These are phyloP conservation scores for Oenanthe javanica DNA, from an alignment of 140 eudicot genomes.

Conservation along the genomic window DNA sequence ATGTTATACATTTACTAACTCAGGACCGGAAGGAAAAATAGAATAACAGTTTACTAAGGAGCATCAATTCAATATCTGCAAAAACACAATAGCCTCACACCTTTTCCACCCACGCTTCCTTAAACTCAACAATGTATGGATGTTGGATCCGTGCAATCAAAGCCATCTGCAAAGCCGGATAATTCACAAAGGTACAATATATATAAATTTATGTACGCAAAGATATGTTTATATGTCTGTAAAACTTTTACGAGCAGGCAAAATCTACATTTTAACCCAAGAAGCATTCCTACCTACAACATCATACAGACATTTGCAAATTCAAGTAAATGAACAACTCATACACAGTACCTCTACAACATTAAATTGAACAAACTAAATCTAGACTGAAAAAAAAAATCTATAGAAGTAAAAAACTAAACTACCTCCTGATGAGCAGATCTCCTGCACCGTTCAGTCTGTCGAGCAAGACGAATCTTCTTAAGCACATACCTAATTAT, in stretches of 20 bases:
- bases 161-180: conserved; percentile 68
- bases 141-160: conserved; percentile 90
- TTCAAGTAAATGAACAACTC: neutral
- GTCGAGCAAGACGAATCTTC: conserved; percentile 98
- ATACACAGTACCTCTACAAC: neutral
- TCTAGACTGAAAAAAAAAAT: neutral
- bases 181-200: neutral
- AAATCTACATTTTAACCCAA: neutral
- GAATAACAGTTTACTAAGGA: neutral
- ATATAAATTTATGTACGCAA: neutral
- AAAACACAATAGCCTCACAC: conserved; percentile 26
- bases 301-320: neutral
- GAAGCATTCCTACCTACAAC: neutral
- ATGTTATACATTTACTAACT: neutral
- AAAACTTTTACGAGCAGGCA: neutral
- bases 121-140: conserved; percentile 88
- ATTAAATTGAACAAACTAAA: neutral
- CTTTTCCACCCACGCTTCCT: conserved; percentile 99
- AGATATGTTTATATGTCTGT: neutral
- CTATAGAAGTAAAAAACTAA: neutral
- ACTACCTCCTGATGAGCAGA: conserved; percentile 98
- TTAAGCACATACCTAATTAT: conserved; percentile 73
- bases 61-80: neutral
- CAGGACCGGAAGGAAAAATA: neutral
- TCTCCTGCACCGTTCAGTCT: conserved; percentile 95